A percentile compares a stretch with the other conserved stretches of the same genome.
These are phyloP conservation scores for Cucurbita moschata DNA, from an alignment of 306 rosid species.

Conservation along the genomic window DNA sequence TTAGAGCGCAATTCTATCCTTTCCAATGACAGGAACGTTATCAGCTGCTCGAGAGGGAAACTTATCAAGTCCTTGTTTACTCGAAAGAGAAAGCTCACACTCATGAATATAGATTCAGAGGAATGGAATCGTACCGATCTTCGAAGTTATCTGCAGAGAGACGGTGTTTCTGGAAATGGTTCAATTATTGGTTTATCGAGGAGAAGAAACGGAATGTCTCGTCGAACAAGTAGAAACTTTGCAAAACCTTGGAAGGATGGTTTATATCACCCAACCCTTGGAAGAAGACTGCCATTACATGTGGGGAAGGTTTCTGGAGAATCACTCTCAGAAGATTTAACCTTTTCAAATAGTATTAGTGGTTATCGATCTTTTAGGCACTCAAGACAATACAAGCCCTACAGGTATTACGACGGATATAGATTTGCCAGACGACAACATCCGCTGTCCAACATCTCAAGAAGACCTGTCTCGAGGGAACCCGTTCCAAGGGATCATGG, in stretches of 20 bases:
- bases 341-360: slow-evolving; percentile 18
- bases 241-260: slow-evolving; percentile 19
- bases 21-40: slow-evolving; percentile 18
- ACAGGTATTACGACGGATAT: slow-evolving; percentile 28
- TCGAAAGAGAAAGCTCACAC: slow-evolving; percentile 32
- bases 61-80: slow-evolving; percentile 34
- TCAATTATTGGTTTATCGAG: slow-evolving; percentile 24
- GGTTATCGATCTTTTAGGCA: slow-evolving; percentile 20
- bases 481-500: slow-evolving; percentile 19
- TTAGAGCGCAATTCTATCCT: slow-evolving; percentile 19
- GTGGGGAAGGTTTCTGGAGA: slow-evolving; percentile 4
- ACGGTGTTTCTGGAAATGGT: slow-evolving; percentile 20
- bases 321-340: slow-evolving; percentile 2
- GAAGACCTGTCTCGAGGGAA: slow-evolving; percentile 23
- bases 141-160: slow-evolving; percentile 50
- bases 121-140: slow-evolving; percentile 36
- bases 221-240: slow-evolving; percentile 15
- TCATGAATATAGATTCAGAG: slow-evolving; percentile 20
- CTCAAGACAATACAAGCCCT: slow-evolving; percentile 29
- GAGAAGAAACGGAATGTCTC: slow-evolving; percentile 30
- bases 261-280: slow-evolving; percentile 12
- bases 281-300: slow-evolving; percentile 37
- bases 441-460: slow-evolving; percentile 21
- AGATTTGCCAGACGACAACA: slow-evolving; percentile 14
- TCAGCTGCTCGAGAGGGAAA: slow-evolving; percentile 23